These are phyloP conservation scores for Citrus glauca DNA, from an alignment of 345 rosid genomes.

Conservation along the genomic window DNA sequence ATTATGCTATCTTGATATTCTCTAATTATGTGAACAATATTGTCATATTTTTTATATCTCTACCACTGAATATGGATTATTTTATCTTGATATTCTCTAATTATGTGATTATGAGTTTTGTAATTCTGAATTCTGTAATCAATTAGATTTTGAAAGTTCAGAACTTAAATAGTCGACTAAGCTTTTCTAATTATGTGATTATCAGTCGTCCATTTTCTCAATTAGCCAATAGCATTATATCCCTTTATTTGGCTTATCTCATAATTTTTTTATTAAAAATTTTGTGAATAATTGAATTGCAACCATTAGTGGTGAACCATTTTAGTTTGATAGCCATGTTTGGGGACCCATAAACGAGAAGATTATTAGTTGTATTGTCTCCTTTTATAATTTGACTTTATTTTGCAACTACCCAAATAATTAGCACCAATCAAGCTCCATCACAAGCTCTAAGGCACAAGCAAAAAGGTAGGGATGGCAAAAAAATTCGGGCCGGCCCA, in stretches of 20 bases:
- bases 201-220: no score
- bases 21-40: no score
- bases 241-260: not conserved
- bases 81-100: no score
- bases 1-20: no score
- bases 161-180: no score
- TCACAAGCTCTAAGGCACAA: not conserved
- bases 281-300: not conserved
- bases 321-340: slow-evolving; percentile 4
- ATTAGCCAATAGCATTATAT: not conserved
- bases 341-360: slow-evolving; percentile 11
- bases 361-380: not conserved
- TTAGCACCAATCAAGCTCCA: slow-evolving; percentile 17
- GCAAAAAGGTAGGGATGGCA: no score
- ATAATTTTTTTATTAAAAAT: not conserved
- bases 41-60: no score
- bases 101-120: no score
- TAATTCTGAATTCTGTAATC: no score
- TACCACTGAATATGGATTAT: no score
- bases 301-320: not conserved
- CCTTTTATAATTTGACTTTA: not conserved
- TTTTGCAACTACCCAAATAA: slow-evolving; percentile 9
- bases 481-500: accelerated
- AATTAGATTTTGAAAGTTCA: no score
- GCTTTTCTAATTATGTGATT: no score